These are phyloP conservation scores for Mediolabrus comicus DNA, from an alignment of 108 stramenopile genomes.

Conservation along the genomic window DNA sequence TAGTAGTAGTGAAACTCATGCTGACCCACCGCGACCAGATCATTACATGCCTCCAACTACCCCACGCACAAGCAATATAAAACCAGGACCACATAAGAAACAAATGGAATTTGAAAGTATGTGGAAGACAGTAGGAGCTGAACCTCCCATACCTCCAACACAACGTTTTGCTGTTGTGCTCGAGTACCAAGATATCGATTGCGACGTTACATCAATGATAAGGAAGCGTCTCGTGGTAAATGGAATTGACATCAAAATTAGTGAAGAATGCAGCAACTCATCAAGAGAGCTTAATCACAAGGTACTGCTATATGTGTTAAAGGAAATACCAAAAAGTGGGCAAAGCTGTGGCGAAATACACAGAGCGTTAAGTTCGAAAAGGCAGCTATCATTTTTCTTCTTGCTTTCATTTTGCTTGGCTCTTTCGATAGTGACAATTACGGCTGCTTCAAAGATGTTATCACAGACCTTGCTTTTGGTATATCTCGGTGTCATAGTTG, in stretches of 20 bases:
- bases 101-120: not conserved
- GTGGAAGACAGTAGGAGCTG: not conserved
- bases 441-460: not conserved
- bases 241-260: not conserved
- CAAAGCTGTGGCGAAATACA: conserved; percentile 6
- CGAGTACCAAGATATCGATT: not conserved
- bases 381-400: not conserved
- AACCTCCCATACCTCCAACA: not conserved
- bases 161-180: not conserved
- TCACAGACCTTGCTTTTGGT: not conserved
- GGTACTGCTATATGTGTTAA: not conserved
- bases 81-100: not conserved
- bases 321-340: conserved; percentile 8
- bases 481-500: not conserved
- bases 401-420: not conserved
- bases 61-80: not conserved
- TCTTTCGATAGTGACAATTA: not conserved
- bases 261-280: not conserved
- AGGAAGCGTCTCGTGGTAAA: not conserved
- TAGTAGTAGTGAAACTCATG: not conserved
- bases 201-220: not conserved
- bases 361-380: not conserved
- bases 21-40: not conserved
- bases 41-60: not conserved
- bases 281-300: not conserved